Percentiles rank a stretch among this genome's conserved stretches.
Conservation (phyloP, 257 asterid genomes). For the Salvia rosmarinus region DNA sequence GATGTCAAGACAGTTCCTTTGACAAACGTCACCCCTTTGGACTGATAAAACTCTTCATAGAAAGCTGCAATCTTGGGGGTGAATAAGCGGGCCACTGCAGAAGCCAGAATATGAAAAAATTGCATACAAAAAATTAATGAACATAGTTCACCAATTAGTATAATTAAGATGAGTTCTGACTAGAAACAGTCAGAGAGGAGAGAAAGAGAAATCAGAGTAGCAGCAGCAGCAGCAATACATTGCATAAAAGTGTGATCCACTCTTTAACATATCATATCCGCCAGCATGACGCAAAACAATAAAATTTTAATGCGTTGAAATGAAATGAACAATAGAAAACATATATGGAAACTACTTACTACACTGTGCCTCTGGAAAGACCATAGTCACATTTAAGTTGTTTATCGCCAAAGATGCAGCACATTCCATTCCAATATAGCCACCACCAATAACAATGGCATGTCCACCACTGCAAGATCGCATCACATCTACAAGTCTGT, state of each 20-base stretch:
- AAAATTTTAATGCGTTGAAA: neutral
- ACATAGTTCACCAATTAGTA: conserved; percentile 23
- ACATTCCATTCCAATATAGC: conserved; percentile 94
- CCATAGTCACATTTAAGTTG: conserved; percentile 77
- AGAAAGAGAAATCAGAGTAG: conserved; percentile 13
- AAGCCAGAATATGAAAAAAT: conserved; percentile 26
- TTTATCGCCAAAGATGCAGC: conserved; percentile 87
- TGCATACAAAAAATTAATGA: conserved; percentile 21
- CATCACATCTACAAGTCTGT: conserved; percentile 67
- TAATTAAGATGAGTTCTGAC: conserved; percentile 2
- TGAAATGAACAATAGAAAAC: conserved; percentile 4
- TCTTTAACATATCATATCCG: conserved; percentile 6
- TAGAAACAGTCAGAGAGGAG: conserved; percentile 6
- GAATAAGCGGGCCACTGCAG: conserved; percentile 92
- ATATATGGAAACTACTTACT: conserved; percentile 51
- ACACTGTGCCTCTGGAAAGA: conserved; percentile 87
- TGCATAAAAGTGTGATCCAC: neutral
- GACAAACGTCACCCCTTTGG: conserved; percentile 87
- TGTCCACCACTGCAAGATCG: conserved; percentile 68
- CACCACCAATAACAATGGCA: conserved; percentile 89
- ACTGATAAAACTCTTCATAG: conserved; percentile 89
- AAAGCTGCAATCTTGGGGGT: conserved; percentile 79
- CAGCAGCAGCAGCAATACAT: conserved; percentile 4
- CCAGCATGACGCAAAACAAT: conserved; percentile 6
- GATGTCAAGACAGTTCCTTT: conserved; percentile 94